Evolutionary conservation across 176 grass and related monocot genomes (phyloP).

Genomic region (Poa pratensis): DNA sequence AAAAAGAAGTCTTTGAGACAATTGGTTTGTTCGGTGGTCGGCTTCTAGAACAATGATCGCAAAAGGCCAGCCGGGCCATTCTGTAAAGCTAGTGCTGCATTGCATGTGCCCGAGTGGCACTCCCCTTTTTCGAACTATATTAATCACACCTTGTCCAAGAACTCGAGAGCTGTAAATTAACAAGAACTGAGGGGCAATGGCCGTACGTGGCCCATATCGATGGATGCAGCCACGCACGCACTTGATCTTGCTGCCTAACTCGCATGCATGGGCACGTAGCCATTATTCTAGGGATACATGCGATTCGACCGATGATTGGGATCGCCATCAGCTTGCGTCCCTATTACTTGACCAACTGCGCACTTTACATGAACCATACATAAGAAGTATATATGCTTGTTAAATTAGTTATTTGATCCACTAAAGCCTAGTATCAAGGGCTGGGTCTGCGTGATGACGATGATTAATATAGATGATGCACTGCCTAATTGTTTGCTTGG

Average conservation of each 20-base stretch:
- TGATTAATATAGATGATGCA: neutral
- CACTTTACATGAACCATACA: neutral
- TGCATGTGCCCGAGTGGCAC: constrained; percentile 8
- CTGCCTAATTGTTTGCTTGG: constrained; percentile 27
- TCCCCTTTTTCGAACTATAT: constrained; percentile 29
- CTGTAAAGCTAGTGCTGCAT: constrained; percentile 36
- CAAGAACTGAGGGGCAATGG: neutral
- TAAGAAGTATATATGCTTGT: neutral
- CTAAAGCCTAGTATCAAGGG: neutral
- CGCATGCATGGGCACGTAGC: neutral
- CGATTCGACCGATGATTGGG: constrained; percentile 6
- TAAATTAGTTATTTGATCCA: neutral
- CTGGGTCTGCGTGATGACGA: constrained; percentile 4
- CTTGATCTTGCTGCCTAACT: neutral
- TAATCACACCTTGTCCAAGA: neutral
- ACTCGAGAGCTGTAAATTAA: constrained; percentile 36
- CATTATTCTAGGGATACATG: neutral
- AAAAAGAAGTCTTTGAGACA: neutral
- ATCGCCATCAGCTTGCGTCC: constrained; percentile 17
- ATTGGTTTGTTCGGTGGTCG: neutral
- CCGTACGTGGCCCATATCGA: neutral
- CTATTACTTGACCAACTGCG: constrained; percentile 20
- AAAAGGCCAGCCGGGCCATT: constrained; percentile 1
- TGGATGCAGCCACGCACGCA: neutral
- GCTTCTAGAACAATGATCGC: neutral